phyloP scores from a whole-genome alignment of 371 early-diverging fungal species.

The Gilbertella persicaria region DNA sequence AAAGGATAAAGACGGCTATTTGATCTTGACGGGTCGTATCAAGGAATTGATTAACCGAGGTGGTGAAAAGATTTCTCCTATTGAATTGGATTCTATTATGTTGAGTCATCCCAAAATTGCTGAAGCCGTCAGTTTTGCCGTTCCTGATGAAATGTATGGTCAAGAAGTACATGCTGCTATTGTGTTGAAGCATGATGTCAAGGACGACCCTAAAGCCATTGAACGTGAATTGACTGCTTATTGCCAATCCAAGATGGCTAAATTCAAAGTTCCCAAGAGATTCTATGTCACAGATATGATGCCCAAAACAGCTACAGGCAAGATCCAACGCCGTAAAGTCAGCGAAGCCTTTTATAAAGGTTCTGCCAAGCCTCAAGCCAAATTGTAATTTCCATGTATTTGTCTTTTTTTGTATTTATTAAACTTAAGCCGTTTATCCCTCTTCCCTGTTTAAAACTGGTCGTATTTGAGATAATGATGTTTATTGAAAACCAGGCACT shows the following conservation, averaged over 20 bases:
- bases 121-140: conserved; percentile 82
- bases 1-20: conserved; percentile 70
- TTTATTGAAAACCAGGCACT: conserved; percentile 48
- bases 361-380: conserved; percentile 37
- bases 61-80: conserved; percentile 79
- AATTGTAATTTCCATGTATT: conserved; percentile 28
- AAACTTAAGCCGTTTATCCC: background rate
- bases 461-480: too few relatives aligned
- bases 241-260: conserved; percentile 60
- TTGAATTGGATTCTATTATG: conserved; percentile 82
- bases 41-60: conserved; percentile 85
- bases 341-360: conserved; percentile 50
- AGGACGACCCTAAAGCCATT: conserved; percentile 31
- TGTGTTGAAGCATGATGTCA: conserved; percentile 41
- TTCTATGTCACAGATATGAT: conserved; percentile 70
- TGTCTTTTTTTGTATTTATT: background rate
- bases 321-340: conserved; percentile 64
- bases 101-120: conserved; percentile 69
- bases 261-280: conserved; percentile 79
- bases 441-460: background rate
- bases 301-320: conserved; percentile 82
- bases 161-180: conserved; percentile 84
- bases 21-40: conserved; percentile 76
- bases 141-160: conserved; percentile 76
- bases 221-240: conserved; percentile 51